Base-by-base conservation (phyloP, 2,329 filamentous ascomycete genomes). In the Aspergillus fischeri region DNA sequence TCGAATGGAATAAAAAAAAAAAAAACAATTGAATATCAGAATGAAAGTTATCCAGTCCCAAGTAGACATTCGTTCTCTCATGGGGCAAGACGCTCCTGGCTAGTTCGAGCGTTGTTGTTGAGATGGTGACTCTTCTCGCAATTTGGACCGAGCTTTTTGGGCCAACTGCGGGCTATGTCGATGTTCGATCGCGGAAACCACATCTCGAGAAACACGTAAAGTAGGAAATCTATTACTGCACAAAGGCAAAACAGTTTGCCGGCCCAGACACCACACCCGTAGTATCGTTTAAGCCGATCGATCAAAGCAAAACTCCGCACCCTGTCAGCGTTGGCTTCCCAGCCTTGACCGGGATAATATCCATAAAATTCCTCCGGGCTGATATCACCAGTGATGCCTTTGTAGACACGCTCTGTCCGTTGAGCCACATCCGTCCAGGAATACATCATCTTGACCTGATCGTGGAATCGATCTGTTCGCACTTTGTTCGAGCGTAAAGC, bases 381-480 rank as follows among this genome's bases (percentile, higher is more conserved):
- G 53, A 96, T 86, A n/a, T 86, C 86, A 7, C 92, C 92, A 2
- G 87, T 91, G 65, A 99, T 95, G 50, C 94, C 91, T 71, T 96
- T 87, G 74, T 99, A 99, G 0, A 99, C 94, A 29, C 93, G 84
- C 76, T 99, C 94, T 0, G 94, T 97, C 55, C 94, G 89, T 66
- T 89, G 84, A 14, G 94, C 94, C 28, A 99, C 93, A 72, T 99
- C 93, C 28, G 90, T 90, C 94, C 94, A 99, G 1, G 91, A 96
- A 77, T 99, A 99, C 94, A 97, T 97, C 78, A 90, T 90, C 74
- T 93, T 92, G 61, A 99, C 94, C 74, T 97, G 90, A 64, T 96
- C 93, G 72, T 99, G 94, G 70, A 99, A 99, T 45, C 88, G 85
- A 72, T 97, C 93, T 0, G 94, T 96, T 61, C 91, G 87, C 28